Percentiles rank a stretch among this genome's conserved stretches.
Evolutionary conservation across 31 red algal species (phyloP).

Genomic region (Odonthalia washingtoniensis): DNA sequence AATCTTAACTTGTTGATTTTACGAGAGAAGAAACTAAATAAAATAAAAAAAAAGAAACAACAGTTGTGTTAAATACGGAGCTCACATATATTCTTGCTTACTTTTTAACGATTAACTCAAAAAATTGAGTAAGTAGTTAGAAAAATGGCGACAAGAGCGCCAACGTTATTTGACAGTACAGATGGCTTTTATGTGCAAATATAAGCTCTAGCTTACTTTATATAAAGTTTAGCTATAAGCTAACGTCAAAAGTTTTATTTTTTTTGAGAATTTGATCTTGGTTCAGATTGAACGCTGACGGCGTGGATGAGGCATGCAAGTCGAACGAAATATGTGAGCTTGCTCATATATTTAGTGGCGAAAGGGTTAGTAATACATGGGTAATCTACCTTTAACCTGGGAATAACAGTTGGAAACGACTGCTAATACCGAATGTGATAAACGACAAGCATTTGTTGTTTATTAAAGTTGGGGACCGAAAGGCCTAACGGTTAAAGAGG

Average conservation of each 20-base stretch:
- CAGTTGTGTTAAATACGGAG: too few relatives aligned
- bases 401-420: slow-evolving; percentile 1
- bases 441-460: neutral
- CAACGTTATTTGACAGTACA: too few relatives aligned
- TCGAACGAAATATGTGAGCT: neutral
- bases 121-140: too few relatives aligned
- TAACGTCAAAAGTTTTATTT: slow-evolving; percentile 7
- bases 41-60: too few relatives aligned
- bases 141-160: too few relatives aligned
- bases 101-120: too few relatives aligned
- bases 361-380: slow-evolving; percentile 18
- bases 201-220: too few relatives aligned
- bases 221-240: slow-evolving; percentile 5
- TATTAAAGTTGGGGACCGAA: neutral
- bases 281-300: slow-evolving; percentile 11
- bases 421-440: slow-evolving; percentile 1
- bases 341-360: slow-evolving; percentile 2
- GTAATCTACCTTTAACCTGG: neutral
- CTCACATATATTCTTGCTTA: too few relatives aligned
- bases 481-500: neutral
- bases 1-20: too few relatives aligned
- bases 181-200: too few relatives aligned
- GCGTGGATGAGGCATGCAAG: slow-evolving; percentile 4
- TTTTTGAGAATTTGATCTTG: slow-evolving; percentile 21
- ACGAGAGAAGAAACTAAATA: too few relatives aligned